Percentiles rank a stretch among this genome's conserved stretches.
Conservation (phyloP, 164 flowering plant genomes). For the Magnolia kwangsiensis region DNA sequence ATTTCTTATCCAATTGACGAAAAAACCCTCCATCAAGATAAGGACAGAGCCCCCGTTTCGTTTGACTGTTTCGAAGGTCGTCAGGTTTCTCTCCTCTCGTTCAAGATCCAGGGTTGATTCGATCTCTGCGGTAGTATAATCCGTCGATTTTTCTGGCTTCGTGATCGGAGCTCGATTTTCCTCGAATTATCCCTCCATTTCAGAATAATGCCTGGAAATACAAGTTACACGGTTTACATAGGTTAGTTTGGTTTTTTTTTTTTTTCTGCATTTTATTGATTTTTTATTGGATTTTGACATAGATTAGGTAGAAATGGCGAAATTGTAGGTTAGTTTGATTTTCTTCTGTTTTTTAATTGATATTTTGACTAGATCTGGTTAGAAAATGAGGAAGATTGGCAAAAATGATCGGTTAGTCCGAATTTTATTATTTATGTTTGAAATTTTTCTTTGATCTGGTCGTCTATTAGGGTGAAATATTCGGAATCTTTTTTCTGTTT, state of each 20-base stretch:
- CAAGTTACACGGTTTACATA: slow-evolving; percentile 11
- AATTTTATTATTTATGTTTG: no score
- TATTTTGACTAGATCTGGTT: no score
- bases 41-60: no score
- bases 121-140: neutral
- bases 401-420: neutral
- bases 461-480: neutral
- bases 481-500: no score
- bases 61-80: neutral
- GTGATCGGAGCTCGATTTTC: neutral
- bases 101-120: neutral
- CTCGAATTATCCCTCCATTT: neutral
- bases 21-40: no score
- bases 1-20: no score
- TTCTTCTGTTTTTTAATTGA: neutral
- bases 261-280: neutral
- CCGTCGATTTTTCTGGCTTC: neutral
- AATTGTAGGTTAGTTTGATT: no score
- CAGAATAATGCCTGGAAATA: slow-evolving; percentile 7
- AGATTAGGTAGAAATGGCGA: neutral
- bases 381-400: no score
- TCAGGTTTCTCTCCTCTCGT: neutral
- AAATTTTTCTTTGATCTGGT: neutral
- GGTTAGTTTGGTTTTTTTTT: slow-evolving; percentile 3
- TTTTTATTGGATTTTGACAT: neutral